Base-by-base conservation (phyloP, 192 early-diverging fungal genomes). In the Rhizophagus clarus region DNA sequence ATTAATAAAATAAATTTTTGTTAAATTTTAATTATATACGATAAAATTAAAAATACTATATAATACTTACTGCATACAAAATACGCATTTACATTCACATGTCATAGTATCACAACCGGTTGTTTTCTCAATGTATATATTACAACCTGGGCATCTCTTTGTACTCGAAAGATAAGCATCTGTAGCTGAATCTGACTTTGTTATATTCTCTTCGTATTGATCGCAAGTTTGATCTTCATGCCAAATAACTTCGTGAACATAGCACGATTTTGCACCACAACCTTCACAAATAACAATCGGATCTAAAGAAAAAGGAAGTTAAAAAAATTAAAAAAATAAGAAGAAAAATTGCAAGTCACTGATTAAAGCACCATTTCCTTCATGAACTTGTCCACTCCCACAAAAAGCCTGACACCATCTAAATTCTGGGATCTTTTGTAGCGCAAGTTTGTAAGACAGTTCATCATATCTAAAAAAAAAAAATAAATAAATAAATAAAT, bases 21-120 rank as follows among this genome's bases (percentile, higher is more conserved):
- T 40, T 6, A 40, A 6, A 40, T 40, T 40, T 8, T 40, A 40
- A 40, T 40, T 40, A 8, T 6, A 7, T 7, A 9, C 5, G 4
- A 5, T 37, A 40, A 40, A 40, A 34, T 34, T 40, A 40, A 40
- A 40, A 7, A 40, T 40, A n/a, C n/a, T n/a, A n/a, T n/a, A 7
- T 7, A 45, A 47, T 74, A 75, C 73, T 75, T 75, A 75, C 60
- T 62, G 2, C 73, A 51, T 61, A 75, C 73, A 75, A 75, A 75
- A 75, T 31, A 61, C 22, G 24, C 60, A 61, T 12, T 3, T 22
- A 31, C 73, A 75, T 31, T 24, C 60, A 34, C 73, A 74, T 17
- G 31, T 74, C 56, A 75, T 75, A 32, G 60, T 51, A 61, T 75
- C 29, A 60, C 73, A 75, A 17, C 73, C 73, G 28, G 4, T 11